phyloP scores from a whole-genome alignment of 192 early-diverging fungal species.

The Backusella luteola region DNA sequence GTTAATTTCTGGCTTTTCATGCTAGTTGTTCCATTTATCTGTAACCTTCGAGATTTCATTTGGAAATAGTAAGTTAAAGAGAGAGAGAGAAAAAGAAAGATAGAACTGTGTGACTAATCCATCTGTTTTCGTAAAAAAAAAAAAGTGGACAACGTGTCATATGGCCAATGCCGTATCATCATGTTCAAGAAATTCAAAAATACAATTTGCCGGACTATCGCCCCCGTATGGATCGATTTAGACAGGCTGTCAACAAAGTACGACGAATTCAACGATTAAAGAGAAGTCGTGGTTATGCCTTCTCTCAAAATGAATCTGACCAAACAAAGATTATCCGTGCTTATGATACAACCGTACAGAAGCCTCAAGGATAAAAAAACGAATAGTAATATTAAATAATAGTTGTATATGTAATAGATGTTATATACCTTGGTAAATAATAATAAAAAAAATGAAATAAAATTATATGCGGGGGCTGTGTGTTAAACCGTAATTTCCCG shows the following conservation, averaged over 20 bases:
- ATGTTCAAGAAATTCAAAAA: conserved; percentile 98
- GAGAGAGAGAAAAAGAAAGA: background rate
- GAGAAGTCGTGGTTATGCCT: conserved; percentile 94
- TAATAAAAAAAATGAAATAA: background rate
- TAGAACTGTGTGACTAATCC: background rate
- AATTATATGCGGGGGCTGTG: background rate
- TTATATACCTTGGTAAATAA: conserved; percentile 1
- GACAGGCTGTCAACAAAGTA: conserved; percentile 97
- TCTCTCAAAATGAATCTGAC: conserved; percentile 94
- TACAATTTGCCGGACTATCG: conserved; percentile 98
- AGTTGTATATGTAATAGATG: background rate
- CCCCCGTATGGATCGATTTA: conserved; percentile 96
- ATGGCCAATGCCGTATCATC: conserved; percentile 83
- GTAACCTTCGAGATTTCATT: conserved; percentile 85
- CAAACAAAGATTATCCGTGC: conserved; percentile 67
- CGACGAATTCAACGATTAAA: conserved; percentile 88
- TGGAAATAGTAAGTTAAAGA: conserved; percentile 90
- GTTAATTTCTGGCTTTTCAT: conserved; percentile 87
- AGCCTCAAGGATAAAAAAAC: conserved; percentile 44
- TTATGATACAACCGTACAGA: conserved; percentile 57
- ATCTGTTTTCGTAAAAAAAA: conserved; percentile 8
- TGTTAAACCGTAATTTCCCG: conserved; percentile 4
- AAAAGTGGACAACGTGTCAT: conserved; percentile 69
- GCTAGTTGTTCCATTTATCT: conserved; percentile 77
- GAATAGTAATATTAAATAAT: background rate